Base-by-base conservation (phyloP, 2,329 filamentous ascomycete genomes). In the Macrophomina tecta region DNA sequence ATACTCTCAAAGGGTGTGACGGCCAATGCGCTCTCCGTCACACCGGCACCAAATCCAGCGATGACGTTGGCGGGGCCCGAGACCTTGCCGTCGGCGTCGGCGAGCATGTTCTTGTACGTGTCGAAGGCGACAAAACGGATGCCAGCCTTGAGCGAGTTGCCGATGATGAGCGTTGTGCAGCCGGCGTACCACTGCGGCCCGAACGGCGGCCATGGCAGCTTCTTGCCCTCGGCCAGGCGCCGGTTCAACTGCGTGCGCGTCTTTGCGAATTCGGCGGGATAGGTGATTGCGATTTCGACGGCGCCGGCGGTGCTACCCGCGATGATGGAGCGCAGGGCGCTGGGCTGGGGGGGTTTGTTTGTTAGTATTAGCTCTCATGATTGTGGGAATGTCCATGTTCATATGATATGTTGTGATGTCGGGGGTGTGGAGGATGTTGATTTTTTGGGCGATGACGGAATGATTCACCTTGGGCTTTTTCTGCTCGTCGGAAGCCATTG, bases 1-100 rank as follows among this genome's bases (percentile, higher is more conserved):
- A 99, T 97, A 74, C 92, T 96, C 82, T 99, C 95, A 68, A 96
- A 97, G 0, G 95, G 95, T 40, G 95, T 99, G 40, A 99, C 95
- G 11, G 95, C 95, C 3, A 99, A 82, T 62, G 97, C 82, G 3
- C 92, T 96, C 82, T 99, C 95, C 2, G 94, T 98, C 62, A 97
- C 91, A 66, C 95, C 95, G 8, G 95, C 95, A 68, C 94, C 92
- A 75, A 99, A 97, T 3, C 95, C 95, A 48, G 94, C 94, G 67
- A 97, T 87, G 1, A 98, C 95, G 1, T 94, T 98, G 70, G 90
- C 87, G 14, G 94, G 94, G 0, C 95, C 94, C 4, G 91, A 93
- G 49, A 98, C 91, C 71, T 94, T 94, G 72, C 95, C 95, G 70
- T 95, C 85, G 58, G 88, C 87, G 78, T 97, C 94, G 75, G 89